phyloP scores from a whole-genome alignment of 2,329 filamentous ascomycete species.

The Talaromyces pinophilus region DNA sequence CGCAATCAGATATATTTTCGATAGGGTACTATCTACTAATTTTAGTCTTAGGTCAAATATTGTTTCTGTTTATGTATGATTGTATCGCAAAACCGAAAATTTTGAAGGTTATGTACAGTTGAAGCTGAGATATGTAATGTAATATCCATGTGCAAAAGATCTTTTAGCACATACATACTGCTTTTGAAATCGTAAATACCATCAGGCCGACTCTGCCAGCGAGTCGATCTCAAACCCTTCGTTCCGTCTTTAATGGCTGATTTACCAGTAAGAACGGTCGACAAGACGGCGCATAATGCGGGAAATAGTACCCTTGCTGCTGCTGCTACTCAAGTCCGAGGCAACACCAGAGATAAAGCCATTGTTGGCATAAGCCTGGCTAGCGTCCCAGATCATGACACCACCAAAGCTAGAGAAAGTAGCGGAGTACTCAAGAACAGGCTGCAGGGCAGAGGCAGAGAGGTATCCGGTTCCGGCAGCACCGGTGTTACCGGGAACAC shows the following conservation, averaged over 20 bases:
- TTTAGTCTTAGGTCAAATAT: neutral
- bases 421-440: slow-evolving; percentile 57
- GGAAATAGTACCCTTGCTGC: slow-evolving; percentile 19
- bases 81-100: neutral
- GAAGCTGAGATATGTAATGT: neutral
- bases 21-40: no score
- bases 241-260: neutral
- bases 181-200: neutral
- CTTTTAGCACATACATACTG: neutral
- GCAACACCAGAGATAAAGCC: slow-evolving; percentile 56
- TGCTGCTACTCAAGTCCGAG: slow-evolving; percentile 16
- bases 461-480: slow-evolving; percentile 61
- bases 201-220: slow-evolving; percentile 14
- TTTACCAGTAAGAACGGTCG: slow-evolving; percentile 20
- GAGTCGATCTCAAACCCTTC: neutral
- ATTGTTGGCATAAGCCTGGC: slow-evolving; percentile 59
- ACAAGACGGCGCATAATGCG: slow-evolving; percentile 20
- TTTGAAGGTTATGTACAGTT: neutral
- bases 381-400: slow-evolving; percentile 70
- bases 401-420: slow-evolving; percentile 64
- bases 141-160: neutral
- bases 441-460: slow-evolving; percentile 47
- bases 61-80: neutral
- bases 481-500: slow-evolving; percentile 58
- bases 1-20: neutral